Evolutionary conservation across 139 green algal genomes (phyloP).

Genomic region (Desmodesmus armatus): DNA sequence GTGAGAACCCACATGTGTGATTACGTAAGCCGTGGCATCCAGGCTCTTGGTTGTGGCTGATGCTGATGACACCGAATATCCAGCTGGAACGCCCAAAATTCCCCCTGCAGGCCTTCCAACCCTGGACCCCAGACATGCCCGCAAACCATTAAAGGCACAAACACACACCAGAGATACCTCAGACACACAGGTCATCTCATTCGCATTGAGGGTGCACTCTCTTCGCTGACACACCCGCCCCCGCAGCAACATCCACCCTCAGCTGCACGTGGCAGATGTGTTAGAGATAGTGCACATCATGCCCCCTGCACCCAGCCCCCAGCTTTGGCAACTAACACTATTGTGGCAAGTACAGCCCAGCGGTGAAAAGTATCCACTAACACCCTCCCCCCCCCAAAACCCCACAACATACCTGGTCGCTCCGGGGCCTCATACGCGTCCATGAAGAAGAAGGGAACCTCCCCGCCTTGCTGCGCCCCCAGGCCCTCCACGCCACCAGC

Average conservation of each 20-base stretch:
- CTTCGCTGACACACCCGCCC: background rate
- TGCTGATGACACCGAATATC: background rate
- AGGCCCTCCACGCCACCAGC: slow-evolving; percentile 55
- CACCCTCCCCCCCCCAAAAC: background rate
- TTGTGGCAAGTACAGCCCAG: background rate
- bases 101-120: background rate
- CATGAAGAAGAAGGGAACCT: slow-evolving; percentile 90
- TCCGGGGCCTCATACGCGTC: slow-evolving; percentile 91
- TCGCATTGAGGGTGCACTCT: too few relatives aligned
- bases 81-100: background rate
- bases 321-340: too few relatives aligned
- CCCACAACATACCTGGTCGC: slow-evolving; percentile 61
- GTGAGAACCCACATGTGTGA: too few relatives aligned
- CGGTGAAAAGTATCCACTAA: background rate
- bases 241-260: too few relatives aligned
- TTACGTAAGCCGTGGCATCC: too few relatives aligned
- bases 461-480: slow-evolving; percentile 71
- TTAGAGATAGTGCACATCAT: too few relatives aligned
- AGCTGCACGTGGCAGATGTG: too few relatives aligned
- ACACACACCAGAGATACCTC: too few relatives aligned
- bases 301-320: background rate
- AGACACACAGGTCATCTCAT: too few relatives aligned
- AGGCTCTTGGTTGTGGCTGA: background rate
- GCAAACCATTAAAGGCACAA: too few relatives aligned
- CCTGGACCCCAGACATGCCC: too few relatives aligned